phyloP scores from a whole-genome alignment of 306 rosid genomes.

The Alnus glutinosa region DNA sequence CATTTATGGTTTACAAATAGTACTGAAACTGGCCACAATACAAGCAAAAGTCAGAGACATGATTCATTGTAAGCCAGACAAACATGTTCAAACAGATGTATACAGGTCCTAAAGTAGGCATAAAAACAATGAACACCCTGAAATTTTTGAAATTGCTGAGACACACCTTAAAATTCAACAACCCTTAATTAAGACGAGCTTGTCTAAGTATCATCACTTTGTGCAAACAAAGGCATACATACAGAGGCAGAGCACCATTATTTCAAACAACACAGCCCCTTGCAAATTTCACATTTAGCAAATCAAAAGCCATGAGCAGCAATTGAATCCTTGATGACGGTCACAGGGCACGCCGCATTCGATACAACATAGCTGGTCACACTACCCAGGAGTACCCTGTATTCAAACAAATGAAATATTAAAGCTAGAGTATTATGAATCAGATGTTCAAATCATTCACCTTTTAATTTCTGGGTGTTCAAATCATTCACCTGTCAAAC shows the following conservation, averaged over 20 bases:
- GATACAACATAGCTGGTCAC: conserved; percentile 47
- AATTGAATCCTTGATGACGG: conserved; percentile 37
- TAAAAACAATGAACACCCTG: background rate
- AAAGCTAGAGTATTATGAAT: background rate
- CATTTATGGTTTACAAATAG: background rate
- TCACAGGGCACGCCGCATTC: conserved; percentile 52
- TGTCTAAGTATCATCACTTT: background rate
- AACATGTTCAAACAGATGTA: background rate
- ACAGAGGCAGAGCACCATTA: conserved; percentile 1
- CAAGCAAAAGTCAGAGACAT: background rate
- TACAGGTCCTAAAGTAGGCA: conserved; percentile 7
- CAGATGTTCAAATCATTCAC: background rate
- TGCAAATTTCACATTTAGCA: conserved; percentile 1
- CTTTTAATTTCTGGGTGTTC: no score
- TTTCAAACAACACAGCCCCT: background rate
- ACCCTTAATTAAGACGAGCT: background rate
- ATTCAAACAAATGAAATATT: conserved; percentile 12
- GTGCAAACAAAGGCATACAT: background rate
- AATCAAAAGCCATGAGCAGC: conserved; percentile 35
- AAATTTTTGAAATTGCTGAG: background rate
- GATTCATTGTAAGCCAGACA: conserved; percentile 12
- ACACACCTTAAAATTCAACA: background rate
- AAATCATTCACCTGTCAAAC: background rate
- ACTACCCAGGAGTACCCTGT: conserved; percentile 59
- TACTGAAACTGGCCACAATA: background rate